phyloP scores from a whole-genome alignment of 1,139 yeast species.

The Blastobotrys serpentis region DNA sequence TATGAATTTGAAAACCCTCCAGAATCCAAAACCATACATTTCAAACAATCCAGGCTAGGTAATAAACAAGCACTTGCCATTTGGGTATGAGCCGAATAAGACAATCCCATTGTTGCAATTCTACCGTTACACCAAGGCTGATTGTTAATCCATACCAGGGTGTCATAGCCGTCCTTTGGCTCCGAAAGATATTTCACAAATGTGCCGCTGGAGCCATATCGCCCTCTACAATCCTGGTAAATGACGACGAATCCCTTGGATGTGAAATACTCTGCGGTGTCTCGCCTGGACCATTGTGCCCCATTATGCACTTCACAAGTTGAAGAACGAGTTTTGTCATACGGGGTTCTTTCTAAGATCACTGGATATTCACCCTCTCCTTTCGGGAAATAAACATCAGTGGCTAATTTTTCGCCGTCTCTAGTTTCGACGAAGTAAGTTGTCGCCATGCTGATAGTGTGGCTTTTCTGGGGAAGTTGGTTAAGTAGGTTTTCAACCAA shows the following conservation, averaged over 20 bases:
- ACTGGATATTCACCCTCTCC: slow-evolving; percentile 9
- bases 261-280: slow-evolving; percentile 13
- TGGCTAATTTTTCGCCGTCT: slow-evolving; percentile 9
- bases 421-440: slow-evolving; percentile 5
- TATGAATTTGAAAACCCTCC: slow-evolving; percentile 16
- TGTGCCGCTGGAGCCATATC: slow-evolving; percentile 15
- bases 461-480: not conserved
- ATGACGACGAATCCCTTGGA: slow-evolving; percentile 14
- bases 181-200: slow-evolving; percentile 17
- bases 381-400: slow-evolving; percentile 14
- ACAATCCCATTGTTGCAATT: slow-evolving; percentile 17
- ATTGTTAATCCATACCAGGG: slow-evolving; percentile 12
- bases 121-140: slow-evolving; percentile 17
- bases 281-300: slow-evolving; percentile 1
- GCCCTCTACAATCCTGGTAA: slow-evolving; percentile 16
- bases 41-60: slow-evolving; percentile 10
- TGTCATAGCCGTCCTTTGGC: slow-evolving; percentile 16
- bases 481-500: not conserved
- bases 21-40: slow-evolving; percentile 16
- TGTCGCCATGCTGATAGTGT: not conserved
- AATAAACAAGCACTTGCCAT: slow-evolving; percentile 15
- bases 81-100: slow-evolving; percentile 17
- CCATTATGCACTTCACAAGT: slow-evolving; percentile 15
- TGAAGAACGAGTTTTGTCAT: slow-evolving; percentile 11
- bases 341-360: slow-evolving; percentile 16